phyloP scores from a whole-genome alignment of 257 asterid genomes.

The Galeopsis tetrahit region DNA sequence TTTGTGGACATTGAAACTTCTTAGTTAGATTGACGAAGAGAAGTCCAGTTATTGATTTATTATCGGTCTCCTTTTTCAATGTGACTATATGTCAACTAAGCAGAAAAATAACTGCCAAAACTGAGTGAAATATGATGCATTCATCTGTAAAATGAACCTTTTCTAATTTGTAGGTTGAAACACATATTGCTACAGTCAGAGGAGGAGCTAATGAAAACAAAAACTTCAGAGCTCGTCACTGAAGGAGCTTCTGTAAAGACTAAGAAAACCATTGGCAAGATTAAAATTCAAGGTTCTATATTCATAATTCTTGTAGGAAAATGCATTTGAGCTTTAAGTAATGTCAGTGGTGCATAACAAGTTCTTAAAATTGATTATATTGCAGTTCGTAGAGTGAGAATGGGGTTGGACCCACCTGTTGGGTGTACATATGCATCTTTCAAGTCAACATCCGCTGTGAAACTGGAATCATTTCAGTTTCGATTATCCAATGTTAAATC shows the following conservation, averaged over 20 bases:
- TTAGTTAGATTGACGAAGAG: constrained; percentile 9
- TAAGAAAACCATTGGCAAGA: constrained; percentile 84
- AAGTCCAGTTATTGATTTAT: neutral
- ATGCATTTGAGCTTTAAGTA: constrained; percentile 15
- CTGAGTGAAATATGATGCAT: constrained; percentile 9
- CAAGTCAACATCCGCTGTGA: constrained; percentile 63
- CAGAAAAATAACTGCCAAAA: constrained; percentile 5
- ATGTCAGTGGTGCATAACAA: constrained; percentile 19
- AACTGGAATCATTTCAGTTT: constrained; percentile 66
- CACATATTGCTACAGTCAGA: constrained; percentile 81
- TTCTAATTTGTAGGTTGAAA: constrained; percentile 52
- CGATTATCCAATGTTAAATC: constrained; percentile 75
- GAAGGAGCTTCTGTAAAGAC: constrained; percentile 81
- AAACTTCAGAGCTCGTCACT: constrained; percentile 67
- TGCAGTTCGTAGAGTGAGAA: constrained; percentile 88
- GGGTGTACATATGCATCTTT: constrained; percentile 78
- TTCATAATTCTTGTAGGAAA: constrained; percentile 17
- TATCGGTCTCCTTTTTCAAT: neutral
- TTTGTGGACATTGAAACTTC: neutral
- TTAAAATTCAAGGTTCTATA: constrained; percentile 83
- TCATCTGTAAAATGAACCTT: constrained; percentile 14
- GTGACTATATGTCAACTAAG: constrained; percentile 14
- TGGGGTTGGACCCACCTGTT: constrained; percentile 85
- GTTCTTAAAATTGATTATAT: constrained; percentile 5
- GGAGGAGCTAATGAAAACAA: constrained; percentile 78